These are phyloP conservation scores for Colletotrichum brevisporum DNA, from an alignment of 2,329 filamentous ascomycete genomes.

Conservation along the genomic window DNA sequence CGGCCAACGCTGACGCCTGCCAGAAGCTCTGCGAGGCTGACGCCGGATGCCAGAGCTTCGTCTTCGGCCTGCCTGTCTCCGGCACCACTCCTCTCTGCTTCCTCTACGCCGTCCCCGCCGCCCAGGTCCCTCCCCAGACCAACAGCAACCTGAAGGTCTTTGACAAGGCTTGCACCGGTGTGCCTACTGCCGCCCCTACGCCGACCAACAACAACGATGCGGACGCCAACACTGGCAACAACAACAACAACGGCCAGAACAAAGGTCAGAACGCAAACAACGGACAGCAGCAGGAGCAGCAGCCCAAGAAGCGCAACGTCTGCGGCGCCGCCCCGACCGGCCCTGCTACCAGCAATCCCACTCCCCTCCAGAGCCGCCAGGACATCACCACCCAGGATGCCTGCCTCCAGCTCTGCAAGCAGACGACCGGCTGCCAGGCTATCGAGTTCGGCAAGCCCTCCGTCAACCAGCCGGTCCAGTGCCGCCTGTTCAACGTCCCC, in stretches of 20 bases:
- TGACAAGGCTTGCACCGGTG: conserved; percentile 28
- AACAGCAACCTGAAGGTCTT: conserved; percentile 34
- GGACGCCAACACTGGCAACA: not conserved
- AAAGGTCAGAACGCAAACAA: conserved; percentile 11
- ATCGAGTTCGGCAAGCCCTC: conserved; percentile 47
- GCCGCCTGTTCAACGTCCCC: conserved; percentile 32
- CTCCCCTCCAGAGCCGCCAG: conserved; percentile 23
- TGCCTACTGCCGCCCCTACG: conserved; percentile 20
- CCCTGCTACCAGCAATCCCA: conserved; percentile 18
- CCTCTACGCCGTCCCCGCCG: conserved; percentile 30
- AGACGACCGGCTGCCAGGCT: conserved; percentile 45
- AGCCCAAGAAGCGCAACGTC: conserved; percentile 32
- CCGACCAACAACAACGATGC: conserved; percentile 12
- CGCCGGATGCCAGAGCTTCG: conserved; percentile 21
- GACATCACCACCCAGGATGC: conserved; percentile 30
- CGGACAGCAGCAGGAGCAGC: conserved; percentile 4
- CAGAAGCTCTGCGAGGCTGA: conserved; percentile 30
- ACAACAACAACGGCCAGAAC: conserved; percentile 13
- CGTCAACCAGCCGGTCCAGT: conserved; percentile 23
- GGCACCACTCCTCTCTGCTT: conserved; percentile 24
- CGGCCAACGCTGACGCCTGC: conserved; percentile 30
- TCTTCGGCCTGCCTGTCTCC: conserved; percentile 21
- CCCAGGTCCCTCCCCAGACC: conserved; percentile 20
- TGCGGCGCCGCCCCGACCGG: conserved; percentile 35
- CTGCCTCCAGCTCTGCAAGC: conserved; percentile 36